Evolutionary conservation across 2,329 filamentous ascomycete genomes (phyloP), one percentile per base, ranked within the genome.

Genomic region (Aschersonia sp.): DNA sequence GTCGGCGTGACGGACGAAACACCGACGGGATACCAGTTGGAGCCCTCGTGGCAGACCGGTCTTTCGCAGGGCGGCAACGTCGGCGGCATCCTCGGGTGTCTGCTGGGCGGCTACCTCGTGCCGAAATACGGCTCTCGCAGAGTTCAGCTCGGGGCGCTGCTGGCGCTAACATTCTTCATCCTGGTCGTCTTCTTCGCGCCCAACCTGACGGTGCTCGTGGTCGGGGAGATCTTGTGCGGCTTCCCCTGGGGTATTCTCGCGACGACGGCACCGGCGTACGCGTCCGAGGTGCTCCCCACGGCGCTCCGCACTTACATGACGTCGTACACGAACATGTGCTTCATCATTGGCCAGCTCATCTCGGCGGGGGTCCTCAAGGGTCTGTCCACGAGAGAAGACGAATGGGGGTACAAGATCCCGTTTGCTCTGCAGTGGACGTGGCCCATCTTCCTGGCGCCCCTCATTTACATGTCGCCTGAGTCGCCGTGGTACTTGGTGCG

Each of bases 341-440:
- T 67, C 57, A 65, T 65, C 6, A 63, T 71, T 9, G 71, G 71
- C 1, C 68, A 72, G 50, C 57, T 73, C 32, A 61, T 73, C 40
- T 65, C 65, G 1, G 64, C 67, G 4, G 60, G 58, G 1, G 50
- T 62, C 6, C 48, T 60, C 45, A 49, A 54, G 5, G 55, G 57
- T 3, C 50, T 60, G 10, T 52, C 57, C 45, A 51, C 58, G 31
- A 59, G 61, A 28, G 51, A 56, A 0, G 54, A 63, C 2, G 54
- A 72, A 30, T 73, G 68, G 66, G 65, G 66, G 0, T 75, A 70
- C 53, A 61, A 66, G 5, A 69, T 68, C 7, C 71, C 71, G 0
- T 75, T 70, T 48, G 70, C 64, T 0, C 47, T 74, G 0, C 71
- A 74, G 50, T 75, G 72, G 72, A 54, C 65, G 3, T 75, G 68